Evolutionary conservation across 495 filamentous ascomycete species (phyloP).

Genomic region (Tricharina praecox): DNA sequence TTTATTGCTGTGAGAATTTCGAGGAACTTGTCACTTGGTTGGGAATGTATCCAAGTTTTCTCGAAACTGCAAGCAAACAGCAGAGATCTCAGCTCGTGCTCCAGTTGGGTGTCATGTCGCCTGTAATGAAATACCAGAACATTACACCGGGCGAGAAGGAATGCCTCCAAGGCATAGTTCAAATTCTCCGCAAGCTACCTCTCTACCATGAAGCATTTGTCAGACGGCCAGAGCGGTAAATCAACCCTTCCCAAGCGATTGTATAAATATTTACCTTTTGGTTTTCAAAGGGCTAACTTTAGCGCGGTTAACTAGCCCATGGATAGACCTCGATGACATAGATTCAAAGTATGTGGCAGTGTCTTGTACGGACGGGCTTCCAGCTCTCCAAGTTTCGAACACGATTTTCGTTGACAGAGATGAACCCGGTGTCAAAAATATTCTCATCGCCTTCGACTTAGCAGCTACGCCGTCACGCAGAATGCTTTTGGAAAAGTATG

Average conservation of each 20-base stretch:
- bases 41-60: neutral
- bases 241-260: too few relatives aligned
- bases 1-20: slow-evolving; percentile 4
- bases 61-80: neutral
- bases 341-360: slow-evolving; percentile 10
- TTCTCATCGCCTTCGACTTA: slow-evolving; percentile 8
- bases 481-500: slow-evolving; percentile 13
- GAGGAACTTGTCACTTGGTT: slow-evolving; percentile 5
- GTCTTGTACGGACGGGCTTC: slow-evolving; percentile 4
- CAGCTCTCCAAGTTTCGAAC: neutral
- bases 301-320: too few relatives aligned
- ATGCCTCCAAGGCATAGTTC: too few relatives aligned
- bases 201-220: too few relatives aligned
- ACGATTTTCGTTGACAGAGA: slow-evolving; percentile 18
- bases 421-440: neutral
- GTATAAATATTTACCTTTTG: too few relatives aligned
- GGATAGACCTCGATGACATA: slow-evolving; percentile 2
- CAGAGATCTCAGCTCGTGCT: slow-evolving; percentile 8
- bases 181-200: too few relatives aligned
- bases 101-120: too few relatives aligned
- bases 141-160: too few relatives aligned
- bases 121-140: too few relatives aligned
- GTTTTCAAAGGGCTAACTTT: too few relatives aligned
- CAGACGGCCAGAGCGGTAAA: too few relatives aligned
- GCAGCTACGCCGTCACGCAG: slow-evolving; percentile 5